Evolutionary conservation across 2,329 filamentous ascomycete species (phyloP), one percentile per base, ranked within the genome.

Genomic region (Xylariomycetidae sp.): DNA sequence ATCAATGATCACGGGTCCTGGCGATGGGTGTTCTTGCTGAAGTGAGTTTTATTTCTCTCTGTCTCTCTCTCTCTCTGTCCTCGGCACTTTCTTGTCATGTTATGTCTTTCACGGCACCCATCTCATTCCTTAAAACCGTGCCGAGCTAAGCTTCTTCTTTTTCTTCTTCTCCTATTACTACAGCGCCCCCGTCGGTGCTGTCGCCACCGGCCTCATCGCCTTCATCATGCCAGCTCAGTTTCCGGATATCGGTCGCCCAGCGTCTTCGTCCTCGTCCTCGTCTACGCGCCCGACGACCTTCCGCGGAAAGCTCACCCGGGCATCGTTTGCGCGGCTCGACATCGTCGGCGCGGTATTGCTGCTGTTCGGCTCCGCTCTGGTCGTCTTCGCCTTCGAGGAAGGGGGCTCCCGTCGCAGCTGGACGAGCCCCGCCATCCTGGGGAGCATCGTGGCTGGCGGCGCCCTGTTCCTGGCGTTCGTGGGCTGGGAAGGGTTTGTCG

Each of bases 11-110:
- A 57, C 9, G 53, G 57, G 0, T 61, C 52, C 1, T 70, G 65
- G 66, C 48, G 64, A 43, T 67, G 67, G 67, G 63, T 70, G 3
- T 70, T 70, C 40, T 59, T 61, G 23, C 53, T 71, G 3, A 69
- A 71, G 64, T 69, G 30, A 22, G 58, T 50, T n/a, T n/a, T n/a
- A n/a, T n/a, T n/a, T n/a, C n/a, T n/a, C n/a, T n/a, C n/a, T n/a
- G n/a, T n/a, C n/a, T n/a, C n/a, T n/a, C n/a, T n/a, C n/a, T n/a
- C n/a, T n/a, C n/a, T n/a, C n/a, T n/a, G n/a, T n/a, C n/a, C n/a
- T n/a, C n/a, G n/a, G n/a, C n/a, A n/a, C n/a, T n/a, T n/a, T n/a
- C n/a, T n/a, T n/a, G n/a, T n/a, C n/a, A n/a, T n/a, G n/a, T n/a
- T n/a, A n/a, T n/a, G n/a, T n/a, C n/a, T n/a, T n/a, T n/a, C n/a